phyloP scores from a whole-genome alignment of 108 stramenopile species.

The Nitzschia sp. region DNA sequence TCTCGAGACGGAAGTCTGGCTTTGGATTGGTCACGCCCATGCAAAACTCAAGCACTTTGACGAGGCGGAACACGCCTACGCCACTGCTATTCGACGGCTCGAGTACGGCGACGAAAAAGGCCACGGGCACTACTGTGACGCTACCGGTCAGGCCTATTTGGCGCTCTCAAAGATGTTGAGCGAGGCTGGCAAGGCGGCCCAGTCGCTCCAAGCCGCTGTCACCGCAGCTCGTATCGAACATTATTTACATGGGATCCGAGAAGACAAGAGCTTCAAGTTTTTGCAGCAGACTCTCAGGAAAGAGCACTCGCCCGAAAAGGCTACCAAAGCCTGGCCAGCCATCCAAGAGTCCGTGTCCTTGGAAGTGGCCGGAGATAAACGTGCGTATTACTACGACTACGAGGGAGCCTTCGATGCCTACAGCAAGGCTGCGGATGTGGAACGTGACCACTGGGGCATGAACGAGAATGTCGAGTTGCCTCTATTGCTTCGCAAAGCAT shows the following conservation, averaged over 20 bases:
- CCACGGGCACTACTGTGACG: not conserved
- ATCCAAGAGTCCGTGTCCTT: not conserved
- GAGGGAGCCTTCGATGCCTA: slow-evolving; percentile 2
- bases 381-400: not conserved
- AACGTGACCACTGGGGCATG: not conserved
- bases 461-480: not conserved
- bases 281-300: not conserved
- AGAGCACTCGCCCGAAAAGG: not conserved
- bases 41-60: slow-evolving; percentile 1
- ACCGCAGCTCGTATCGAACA: slow-evolving; percentile 4
- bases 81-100: not conserved
- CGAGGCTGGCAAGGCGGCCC: not conserved
- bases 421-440: not conserved
- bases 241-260: too few relatives aligned
- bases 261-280: not conserved
- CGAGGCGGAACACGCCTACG: not conserved
- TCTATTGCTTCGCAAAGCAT: not conserved
- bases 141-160: not conserved
- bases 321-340: not conserved
- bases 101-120: not conserved
- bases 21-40: slow-evolving; percentile 4
- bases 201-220: not conserved
- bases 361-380: not conserved
- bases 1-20: not conserved
- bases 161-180: not conserved